A percentile compares a stretch with the other conserved stretches of the same genome.
phyloP scores from a whole-genome alignment of 2,329 filamentous ascomycete species.

The Pseudogymnoascus sp. region DNA sequence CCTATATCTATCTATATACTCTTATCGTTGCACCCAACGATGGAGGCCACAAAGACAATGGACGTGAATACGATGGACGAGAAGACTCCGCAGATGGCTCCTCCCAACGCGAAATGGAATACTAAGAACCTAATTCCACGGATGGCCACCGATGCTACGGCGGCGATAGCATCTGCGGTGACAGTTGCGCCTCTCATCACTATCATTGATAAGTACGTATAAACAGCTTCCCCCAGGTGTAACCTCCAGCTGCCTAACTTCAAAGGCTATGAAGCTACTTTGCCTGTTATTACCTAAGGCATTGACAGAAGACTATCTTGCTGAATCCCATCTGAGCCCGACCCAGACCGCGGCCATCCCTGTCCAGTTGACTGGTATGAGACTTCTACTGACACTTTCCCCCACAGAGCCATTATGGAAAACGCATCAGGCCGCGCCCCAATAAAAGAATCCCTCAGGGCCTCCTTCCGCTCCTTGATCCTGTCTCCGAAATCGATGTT shows the following conservation, averaged over 20 bases:
- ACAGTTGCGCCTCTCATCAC: conserved; percentile 79
- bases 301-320: not conserved
- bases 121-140: conserved; percentile 63
- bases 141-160: conserved; percentile 58
- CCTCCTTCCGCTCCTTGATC: conserved; percentile 50
- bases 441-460: conserved; percentile 51
- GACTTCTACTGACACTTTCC: conserved; percentile 6
- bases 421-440: conserved; percentile 65
- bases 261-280: conserved; percentile 4
- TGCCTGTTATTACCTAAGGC: not conserved
- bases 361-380: not conserved
- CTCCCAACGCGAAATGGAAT: conserved; percentile 53
- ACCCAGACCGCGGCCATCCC: not conserved
- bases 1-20: not conserved
- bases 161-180: conserved; percentile 63
- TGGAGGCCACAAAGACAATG: not conserved
- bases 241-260: not conserved
- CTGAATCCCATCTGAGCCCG: not conserved
- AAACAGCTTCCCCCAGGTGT: not conserved
- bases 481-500: conserved; percentile 54
- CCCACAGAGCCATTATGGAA: conserved; percentile 64
- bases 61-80: not conserved
- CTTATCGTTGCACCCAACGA: not conserved
- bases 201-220: conserved; percentile 71
- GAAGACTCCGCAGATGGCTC: not conserved